These are phyloP conservation scores for Fusarium continuum DNA, from an alignment of 2,329 filamentous ascomycete species.

Conservation along the genomic window DNA sequence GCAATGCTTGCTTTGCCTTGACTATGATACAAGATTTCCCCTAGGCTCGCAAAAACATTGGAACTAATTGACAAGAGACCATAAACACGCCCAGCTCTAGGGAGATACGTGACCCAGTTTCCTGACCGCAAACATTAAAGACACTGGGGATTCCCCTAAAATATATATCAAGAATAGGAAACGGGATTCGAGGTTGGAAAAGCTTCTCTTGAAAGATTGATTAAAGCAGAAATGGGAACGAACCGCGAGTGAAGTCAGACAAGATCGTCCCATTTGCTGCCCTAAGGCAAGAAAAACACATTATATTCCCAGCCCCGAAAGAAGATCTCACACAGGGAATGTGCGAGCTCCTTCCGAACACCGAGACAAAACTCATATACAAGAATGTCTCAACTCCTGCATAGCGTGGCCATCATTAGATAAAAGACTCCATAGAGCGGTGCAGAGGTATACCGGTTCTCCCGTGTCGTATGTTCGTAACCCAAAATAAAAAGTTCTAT, in stretches of 20 bases:
- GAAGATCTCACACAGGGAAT: slow-evolving; percentile 40
- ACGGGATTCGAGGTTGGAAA: slow-evolving; percentile 37
- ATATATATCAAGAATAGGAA: slow-evolving; percentile 34
- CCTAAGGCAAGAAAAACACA: slow-evolving; percentile 42
- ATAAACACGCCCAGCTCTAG: slow-evolving; percentile 51
- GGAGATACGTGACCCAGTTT: slow-evolving; percentile 2
- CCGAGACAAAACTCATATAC: slow-evolving; percentile 43
- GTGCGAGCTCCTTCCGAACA: slow-evolving; percentile 43
- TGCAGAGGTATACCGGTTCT: slow-evolving; percentile 46
- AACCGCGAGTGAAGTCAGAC: slow-evolving; percentile 40
- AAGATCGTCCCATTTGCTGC: slow-evolving; percentile 41
- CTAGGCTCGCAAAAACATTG: slow-evolving; percentile 42
- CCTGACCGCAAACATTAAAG: slow-evolving; percentile 3
- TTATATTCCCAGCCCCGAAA: slow-evolving; percentile 47
- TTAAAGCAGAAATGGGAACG: slow-evolving; percentile 27
- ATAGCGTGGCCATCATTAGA: slow-evolving; percentile 46
- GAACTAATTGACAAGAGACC: slow-evolving; percentile 45
- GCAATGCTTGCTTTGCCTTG: slow-evolving; percentile 47
- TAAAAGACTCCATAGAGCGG: slow-evolving; percentile 45
- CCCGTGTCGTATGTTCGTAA: slow-evolving; percentile 50
- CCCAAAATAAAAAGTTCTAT: slow-evolving; percentile 48
- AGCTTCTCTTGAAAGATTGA: slow-evolving; percentile 33
- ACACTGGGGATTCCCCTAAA: not conserved
- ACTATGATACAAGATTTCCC: slow-evolving; percentile 41
- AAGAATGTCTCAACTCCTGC: slow-evolving; percentile 44